Evolutionary conservation across 176 grass and related monocot species (phyloP), one percentile per base, ranked within the genome.

Genomic region (Rhynchospora pubera): DNA sequence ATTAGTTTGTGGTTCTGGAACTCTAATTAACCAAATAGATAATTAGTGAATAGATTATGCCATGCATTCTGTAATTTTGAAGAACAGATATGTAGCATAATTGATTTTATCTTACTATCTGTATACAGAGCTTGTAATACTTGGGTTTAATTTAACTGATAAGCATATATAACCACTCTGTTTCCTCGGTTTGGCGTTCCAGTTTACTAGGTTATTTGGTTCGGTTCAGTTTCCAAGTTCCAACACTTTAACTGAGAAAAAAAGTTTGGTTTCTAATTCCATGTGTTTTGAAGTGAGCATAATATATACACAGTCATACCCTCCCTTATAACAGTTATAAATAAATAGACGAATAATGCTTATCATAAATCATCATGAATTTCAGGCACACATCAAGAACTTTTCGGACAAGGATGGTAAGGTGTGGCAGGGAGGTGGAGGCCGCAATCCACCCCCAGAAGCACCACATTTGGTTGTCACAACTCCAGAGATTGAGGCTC

Each of bases 371-470:
- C 65, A 61, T 72, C 44, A 14, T 76, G 18, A 34, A 45, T 62
- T 39, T 2, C 85, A 98, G 95, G 82, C 87, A 24, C 94, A 93
- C 77, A 78, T 87, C 44, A 86, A 86, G 74, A 94, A 60, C 66
- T 98, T 98, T 28, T 30, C 59, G 2, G 95, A 89, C 55, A 90
- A 85, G 64, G 92, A 98, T 82, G 95, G 92, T 51, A 98, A 91
- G 83, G 92, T 94, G 53, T 94, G 95, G 95, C 90, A 93, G 73
- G 95, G 94, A 63, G 94, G 92, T 2, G 90, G 90, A 6, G 95
- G 95, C 0, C 87, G 95, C 23, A 98, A 98, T 82, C 95, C 95
- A 78, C 92, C 95, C n/a, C 89, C 92, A 48, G 95, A 94, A 53
- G 92, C 95, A 48, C 87, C 92, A 2, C 95, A 98, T 60, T 92